Base-by-base conservation (phyloP, 1,284 basidiomycete species). In the Boletus sp. region DNA sequence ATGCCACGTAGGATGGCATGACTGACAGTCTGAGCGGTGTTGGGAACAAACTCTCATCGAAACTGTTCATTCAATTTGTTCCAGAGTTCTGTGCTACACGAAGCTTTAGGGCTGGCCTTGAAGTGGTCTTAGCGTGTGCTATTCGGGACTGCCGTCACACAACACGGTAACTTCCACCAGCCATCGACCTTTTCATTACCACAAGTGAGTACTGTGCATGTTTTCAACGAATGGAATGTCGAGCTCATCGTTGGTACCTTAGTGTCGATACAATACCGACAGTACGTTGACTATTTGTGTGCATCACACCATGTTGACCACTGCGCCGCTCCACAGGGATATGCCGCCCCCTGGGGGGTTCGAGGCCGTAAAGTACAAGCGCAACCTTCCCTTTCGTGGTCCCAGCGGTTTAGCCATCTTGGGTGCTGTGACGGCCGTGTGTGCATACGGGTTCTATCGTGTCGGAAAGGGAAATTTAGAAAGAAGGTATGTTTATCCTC, bases 261-360 rank as follows among this genome's bases (percentile, higher is more conserved):
- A 89, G 87, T 89, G 87, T 82, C 86, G 58, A 71, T 78, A 51
- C 80, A 79, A 41, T 89, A 82, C 73, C 78, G 83, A 78, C 87
- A 89, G 87, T 89, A 69, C 61, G 85, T 76, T 18, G 45, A 41
- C 18, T 9, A 36, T 22, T 33, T 41, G 43, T 16, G 13, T 49
- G n/a, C 15, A 55, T 45, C 51, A 53, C 59, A 13, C 41, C 48
- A 43, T 43, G 56, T 24, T 67, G 59, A 73, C 53, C 39, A 24
- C 18, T 48, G 29, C 43, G 53, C 63, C 11, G 18, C 47, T 56
- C 61, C 64, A 64, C 72, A 98, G 96, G 78, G 96, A 99, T 74
- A 91, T 99, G 86, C 96, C 96, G 67, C 96, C 96, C 47, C 69
- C 86, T 49, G 96, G 94, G 63, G 96, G 96, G 7, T 99, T 97